Conservation (phyloP, 306 rosid species). For the Sesbania bispinosa region DNA sequence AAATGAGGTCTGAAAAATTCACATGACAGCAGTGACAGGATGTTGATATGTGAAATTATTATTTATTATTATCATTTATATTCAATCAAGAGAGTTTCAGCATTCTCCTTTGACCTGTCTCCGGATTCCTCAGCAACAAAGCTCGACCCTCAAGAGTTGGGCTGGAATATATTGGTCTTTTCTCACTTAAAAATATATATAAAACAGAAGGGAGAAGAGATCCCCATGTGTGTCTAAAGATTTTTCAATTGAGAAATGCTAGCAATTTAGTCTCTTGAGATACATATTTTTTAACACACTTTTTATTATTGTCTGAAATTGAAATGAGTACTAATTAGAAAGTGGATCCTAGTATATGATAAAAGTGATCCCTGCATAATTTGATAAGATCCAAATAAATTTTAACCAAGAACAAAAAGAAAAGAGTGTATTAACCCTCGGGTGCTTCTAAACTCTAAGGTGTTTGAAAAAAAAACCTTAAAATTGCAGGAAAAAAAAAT, state of each 20-base stretch:
- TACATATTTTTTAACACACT: no score
- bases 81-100: slow-evolving; percentile 19
- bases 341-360: no score
- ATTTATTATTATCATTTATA: neutral
- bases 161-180: slow-evolving; percentile 53
- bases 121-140: slow-evolving; percentile 51
- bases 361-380: no score
- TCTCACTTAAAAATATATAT: slow-evolving; percentile 28
- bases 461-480: no score
- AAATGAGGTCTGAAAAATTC: neutral
- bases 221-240: neutral
- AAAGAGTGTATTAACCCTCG: no score
- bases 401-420: no score
- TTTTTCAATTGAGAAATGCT: slow-evolving; percentile 14
- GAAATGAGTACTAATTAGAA: no score
- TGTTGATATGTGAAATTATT: slow-evolving; percentile 14
- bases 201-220: neutral
- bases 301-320: no score
- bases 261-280: no score
- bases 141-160: slow-evolving; percentile 52
- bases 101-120: slow-evolving; percentile 54
- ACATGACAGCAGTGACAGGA: slow-evolving; percentile 34
- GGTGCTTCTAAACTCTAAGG: no score
- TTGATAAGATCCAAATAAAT: no score
- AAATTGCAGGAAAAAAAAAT: no score